Evolutionary conservation across 495 filamentous ascomycete genomes (phyloP).

Genomic region (Penicillium ochrochloron): DNA sequence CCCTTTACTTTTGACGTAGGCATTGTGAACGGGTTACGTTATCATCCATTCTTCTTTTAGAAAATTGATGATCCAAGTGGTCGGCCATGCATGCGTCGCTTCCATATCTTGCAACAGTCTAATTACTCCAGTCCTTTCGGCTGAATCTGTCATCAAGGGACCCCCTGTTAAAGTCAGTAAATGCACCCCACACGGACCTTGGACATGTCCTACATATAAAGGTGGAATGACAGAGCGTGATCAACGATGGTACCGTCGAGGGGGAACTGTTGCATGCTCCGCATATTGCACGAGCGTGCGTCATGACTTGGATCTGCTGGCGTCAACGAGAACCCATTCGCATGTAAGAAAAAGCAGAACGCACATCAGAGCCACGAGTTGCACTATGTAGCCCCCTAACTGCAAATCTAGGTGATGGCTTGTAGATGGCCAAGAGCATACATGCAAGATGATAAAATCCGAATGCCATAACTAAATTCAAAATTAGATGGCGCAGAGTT

Average conservation of each 20-base stretch:
- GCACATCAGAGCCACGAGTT: slow-evolving; percentile 18
- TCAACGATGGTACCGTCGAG: slow-evolving; percentile 20
- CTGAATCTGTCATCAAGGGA: slow-evolving; percentile 19
- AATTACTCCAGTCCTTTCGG: slow-evolving; percentile 16
- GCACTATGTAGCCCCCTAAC: slow-evolving; percentile 11
- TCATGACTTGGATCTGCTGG: slow-evolving; percentile 19
- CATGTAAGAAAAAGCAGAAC: slow-evolving; percentile 10
- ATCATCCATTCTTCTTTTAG: slow-evolving; percentile 20
- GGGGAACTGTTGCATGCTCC: slow-evolving; percentile 21
- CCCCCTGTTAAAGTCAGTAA: slow-evolving; percentile 19
- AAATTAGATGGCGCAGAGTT: slow-evolving; percentile 14
- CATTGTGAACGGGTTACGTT: slow-evolving; percentile 3
- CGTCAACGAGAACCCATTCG: slow-evolving; percentile 10
- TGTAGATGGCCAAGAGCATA: slow-evolving; percentile 21
- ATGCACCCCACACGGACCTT: background rate
- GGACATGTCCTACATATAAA: slow-evolving; percentile 16
- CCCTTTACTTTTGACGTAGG: slow-evolving; percentile 8
- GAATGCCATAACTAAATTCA: slow-evolving; percentile 21
- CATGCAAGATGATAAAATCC: slow-evolving; percentile 20
- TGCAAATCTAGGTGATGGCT: slow-evolving; percentile 20
- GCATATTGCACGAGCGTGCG: slow-evolving; percentile 18
- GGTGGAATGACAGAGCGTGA: slow-evolving; percentile 23
- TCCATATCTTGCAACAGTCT: slow-evolving; percentile 20
- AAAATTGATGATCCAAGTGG: slow-evolving; percentile 18
- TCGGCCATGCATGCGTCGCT: slow-evolving; percentile 19